Base-by-base conservation (phyloP, 1,284 basidiomycete species). In the Gomphus sp. region DNA sequence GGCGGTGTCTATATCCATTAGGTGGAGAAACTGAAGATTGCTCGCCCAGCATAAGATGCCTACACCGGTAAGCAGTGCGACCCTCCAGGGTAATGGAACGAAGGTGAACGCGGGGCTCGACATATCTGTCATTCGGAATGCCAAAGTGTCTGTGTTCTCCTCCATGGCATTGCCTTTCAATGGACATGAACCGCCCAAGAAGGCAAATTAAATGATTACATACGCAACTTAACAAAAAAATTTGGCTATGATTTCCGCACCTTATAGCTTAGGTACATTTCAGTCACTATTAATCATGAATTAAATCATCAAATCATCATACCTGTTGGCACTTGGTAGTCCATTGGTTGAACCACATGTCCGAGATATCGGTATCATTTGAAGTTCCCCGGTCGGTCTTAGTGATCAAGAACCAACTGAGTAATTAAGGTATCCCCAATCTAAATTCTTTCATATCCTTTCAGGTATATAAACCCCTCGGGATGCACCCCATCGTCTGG, bases 11-110 rank as follows among this genome's bases (percentile, higher is more conserved):
- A 97, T 74, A 14, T 87, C 85, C n/a, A 88, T 74, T 4, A 77
- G 62, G 63, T 86, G 76, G 44, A 97, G 80, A 51, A 89, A 81
- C 71, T 97, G 93, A 6, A 97, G 74, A 71, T 97, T 97, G 39
- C 85, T 82, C 0, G 91, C 92, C 90, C 90, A 93, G 58, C 84
- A 82, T 9, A 91, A 69, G 59, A 91, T 77, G 39, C 89, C 88
- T 54, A 89, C 64, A 33, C 86, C 85, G 60, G 82, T 72, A 59
- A 94, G 78, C 64, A 82, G 79, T 59, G 92, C 78, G 36, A 90
- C 87, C 61, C 91, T 85, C 70, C 91, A 91, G 4, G 91, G 91
- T 5, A 93, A 76, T 8, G 91, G 91, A 67, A 91, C 52, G 37
- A 59, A 59, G 34, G 52, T 33, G 25, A 54, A 55, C 25, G 52